Evolutionary conservation across 768 basidiomycete species (phyloP), one percentile per base, ranked within the genome.

Genomic region (Ephemerocybe angulata): DNA sequence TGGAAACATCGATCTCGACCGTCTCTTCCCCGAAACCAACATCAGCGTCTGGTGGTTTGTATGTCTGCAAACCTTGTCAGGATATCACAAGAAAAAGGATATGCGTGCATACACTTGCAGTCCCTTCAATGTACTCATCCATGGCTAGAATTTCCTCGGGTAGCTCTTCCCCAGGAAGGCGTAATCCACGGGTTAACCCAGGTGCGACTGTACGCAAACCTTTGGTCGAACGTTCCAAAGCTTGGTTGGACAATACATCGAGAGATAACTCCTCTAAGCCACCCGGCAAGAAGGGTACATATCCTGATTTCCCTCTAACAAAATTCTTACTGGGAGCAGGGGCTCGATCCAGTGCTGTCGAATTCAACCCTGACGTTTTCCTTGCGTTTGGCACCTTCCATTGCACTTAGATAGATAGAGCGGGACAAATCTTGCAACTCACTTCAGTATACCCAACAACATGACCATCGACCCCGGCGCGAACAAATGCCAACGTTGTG

Each of bases 281-380:
- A 43, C 97, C 97, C 5, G 97, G 97, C 73, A 86, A 82, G 70
- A 98, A 98, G 1, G 97, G 97, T 8, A 95, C 83, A 70, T 95
- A 84, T 41, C 89, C 88, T 21, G 93, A 89, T 70, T 96, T 97
- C 42, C 97, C 97, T 54, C 95, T 78, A 19, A 98, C 94, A 69
- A 98, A 98, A 53, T 82, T 86, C 52, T 82, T 79, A 54, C 77
- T 79, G 0, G 87, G 81, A 13, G 85, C 92, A 7, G 94, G 95
- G 3, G 90, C 88, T 48, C 96, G 84, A 57, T 87, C 83, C 55
- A 95, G 70, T 27, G 91, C 90, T 1, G 90, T 93, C 11, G 94
- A 97, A 1, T 87, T 91, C 3, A 90, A 74, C 17, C 90, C 90
- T 15, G 85, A 86, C 17, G 80, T 67, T n/a, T 78, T 65, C 43